Evolutionary conservation across 441 rosid genomes (phyloP).

Genomic region (Populus trichocarpa): DNA sequence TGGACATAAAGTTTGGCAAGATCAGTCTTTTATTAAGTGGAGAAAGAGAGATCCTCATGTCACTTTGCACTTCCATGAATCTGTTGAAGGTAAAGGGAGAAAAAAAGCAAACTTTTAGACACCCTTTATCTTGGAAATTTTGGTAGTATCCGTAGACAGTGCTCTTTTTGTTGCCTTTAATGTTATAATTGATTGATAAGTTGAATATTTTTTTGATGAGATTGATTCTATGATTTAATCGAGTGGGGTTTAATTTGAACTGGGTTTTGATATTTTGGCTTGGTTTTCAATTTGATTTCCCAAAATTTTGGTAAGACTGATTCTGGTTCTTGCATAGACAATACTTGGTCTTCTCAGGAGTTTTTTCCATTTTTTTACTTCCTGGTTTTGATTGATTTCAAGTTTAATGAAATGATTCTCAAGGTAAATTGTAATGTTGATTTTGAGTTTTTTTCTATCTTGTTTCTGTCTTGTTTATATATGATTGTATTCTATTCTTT

Average conservation of each 20-base stretch:
- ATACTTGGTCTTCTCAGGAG: neutral
- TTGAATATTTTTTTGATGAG: neutral
- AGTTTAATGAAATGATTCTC: neutral
- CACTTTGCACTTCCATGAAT: conserved; percentile 83
- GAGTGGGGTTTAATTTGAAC: neutral
- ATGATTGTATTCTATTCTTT: neutral
- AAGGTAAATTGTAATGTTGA: neutral
- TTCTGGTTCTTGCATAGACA: neutral
- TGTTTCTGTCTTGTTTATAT: neutral
- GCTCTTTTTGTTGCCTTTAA: neutral
- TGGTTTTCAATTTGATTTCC: neutral
- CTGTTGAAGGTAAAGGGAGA: conserved; percentile 58
- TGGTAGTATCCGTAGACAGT: neutral
- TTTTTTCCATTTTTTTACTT: neutral
- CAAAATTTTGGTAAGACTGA: neutral
- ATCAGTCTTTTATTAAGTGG: conserved; percentile 83
- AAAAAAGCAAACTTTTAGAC: neutral
- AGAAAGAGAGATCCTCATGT: conserved; percentile 92
- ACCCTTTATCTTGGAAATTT: neutral
- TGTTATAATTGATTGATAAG: neutral
- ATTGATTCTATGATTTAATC: neutral
- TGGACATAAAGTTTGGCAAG: conserved; percentile 76
- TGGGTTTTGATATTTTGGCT: neutral
- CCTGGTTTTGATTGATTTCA: conserved; percentile 1
- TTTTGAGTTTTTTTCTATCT: neutral